These are phyloP conservation scores for Dorcoceras hygrometricum DNA, from an alignment of 257 asterid species.

Conservation along the genomic window DNA sequence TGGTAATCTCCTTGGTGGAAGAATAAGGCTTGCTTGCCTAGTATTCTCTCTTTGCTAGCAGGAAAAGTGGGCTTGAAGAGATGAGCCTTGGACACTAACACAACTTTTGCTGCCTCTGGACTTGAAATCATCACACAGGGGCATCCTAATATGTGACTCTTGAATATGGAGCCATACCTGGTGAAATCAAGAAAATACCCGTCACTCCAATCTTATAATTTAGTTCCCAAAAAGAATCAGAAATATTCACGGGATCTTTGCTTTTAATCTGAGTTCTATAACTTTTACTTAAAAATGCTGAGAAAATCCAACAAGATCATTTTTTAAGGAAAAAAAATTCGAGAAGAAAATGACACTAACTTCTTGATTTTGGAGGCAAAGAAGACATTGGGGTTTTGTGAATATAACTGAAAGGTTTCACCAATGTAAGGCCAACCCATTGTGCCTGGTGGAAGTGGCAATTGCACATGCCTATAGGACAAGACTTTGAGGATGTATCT, in stretches of 20 bases:
- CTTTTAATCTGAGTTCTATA: too few species aligned
- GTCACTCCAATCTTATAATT: neutral
- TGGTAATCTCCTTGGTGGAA: conserved; percentile 77
- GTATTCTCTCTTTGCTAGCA: conserved; percentile 79
- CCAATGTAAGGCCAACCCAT: conserved; percentile 82
- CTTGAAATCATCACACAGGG: conserved; percentile 82
- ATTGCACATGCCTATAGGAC: conserved; percentile 30
- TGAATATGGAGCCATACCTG: conserved; percentile 81
- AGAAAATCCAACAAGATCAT: too few species aligned
- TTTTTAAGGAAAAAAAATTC: too few species aligned
- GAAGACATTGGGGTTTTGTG: conserved; percentile 65
- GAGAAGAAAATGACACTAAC: conserved; percentile 31
- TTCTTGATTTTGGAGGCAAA: conserved; percentile 69
- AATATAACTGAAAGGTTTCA: conserved; percentile 70
- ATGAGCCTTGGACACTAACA: conserved; percentile 55
- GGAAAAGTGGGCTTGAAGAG: conserved; percentile 80
- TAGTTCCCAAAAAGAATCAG: neutral
- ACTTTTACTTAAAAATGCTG: too few species aligned
- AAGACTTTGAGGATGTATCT: conserved; percentile 28
- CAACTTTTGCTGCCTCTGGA: conserved; percentile 73
- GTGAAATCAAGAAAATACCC: neutral
- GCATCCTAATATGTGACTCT: conserved; percentile 70
- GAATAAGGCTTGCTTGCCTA: conserved; percentile 71
- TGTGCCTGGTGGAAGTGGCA: conserved; percentile 82
- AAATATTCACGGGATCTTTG: too few species aligned